Evolutionary conservation across 768 basidiomycete genomes (phyloP).

Genomic region (Auriscalpium microsporum): DNA sequence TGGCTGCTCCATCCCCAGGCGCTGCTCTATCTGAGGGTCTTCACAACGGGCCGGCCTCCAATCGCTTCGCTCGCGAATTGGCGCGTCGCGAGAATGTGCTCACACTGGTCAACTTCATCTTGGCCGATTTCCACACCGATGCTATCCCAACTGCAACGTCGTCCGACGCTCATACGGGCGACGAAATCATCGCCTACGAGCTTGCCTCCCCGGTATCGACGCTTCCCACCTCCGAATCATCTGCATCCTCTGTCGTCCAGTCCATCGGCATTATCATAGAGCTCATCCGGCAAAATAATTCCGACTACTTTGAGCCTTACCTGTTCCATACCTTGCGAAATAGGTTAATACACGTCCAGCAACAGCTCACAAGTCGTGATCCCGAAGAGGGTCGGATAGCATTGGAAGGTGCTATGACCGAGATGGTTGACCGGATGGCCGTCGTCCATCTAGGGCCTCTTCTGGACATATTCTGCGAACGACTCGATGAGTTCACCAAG

Average conservation of each 20-base stretch:
- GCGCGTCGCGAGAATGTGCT: conserved; percentile 64
- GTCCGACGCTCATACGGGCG: conserved; percentile 8
- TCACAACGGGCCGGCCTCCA: conserved; percentile 67
- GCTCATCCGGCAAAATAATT: conserved; percentile 94
- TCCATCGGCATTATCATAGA: conserved; percentile 88
- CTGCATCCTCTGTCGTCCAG: conserved; percentile 75
- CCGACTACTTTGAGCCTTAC: conserved; percentile 97
- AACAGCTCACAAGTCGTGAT: conserved; percentile 43
- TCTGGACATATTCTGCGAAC: conserved; percentile 62
- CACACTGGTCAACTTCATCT: conserved; percentile 67
- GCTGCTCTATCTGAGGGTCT: conserved; percentile 63
- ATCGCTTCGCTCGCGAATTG: conserved; percentile 83
- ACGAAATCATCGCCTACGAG: conserved; percentile 14
- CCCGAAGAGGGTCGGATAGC: conserved; percentile 56
- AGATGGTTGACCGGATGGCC: conserved; percentile 78
- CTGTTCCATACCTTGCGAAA: conserved; percentile 91
- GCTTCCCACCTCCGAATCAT: conserved; percentile 41
- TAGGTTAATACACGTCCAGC: conserved; percentile 80
- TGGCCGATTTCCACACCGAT: conserved; percentile 46
- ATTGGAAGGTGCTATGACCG: conserved; percentile 63
- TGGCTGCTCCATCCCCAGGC: conserved; percentile 82
- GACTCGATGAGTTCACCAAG: conserved; percentile 59
- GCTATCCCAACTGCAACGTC: background rate
- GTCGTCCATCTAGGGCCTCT: conserved; percentile 87
- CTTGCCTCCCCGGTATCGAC: conserved; percentile 11